These are phyloP conservation scores for Gossypium thurberi DNA, from an alignment of 345 rosid species.

Conservation along the genomic window DNA sequence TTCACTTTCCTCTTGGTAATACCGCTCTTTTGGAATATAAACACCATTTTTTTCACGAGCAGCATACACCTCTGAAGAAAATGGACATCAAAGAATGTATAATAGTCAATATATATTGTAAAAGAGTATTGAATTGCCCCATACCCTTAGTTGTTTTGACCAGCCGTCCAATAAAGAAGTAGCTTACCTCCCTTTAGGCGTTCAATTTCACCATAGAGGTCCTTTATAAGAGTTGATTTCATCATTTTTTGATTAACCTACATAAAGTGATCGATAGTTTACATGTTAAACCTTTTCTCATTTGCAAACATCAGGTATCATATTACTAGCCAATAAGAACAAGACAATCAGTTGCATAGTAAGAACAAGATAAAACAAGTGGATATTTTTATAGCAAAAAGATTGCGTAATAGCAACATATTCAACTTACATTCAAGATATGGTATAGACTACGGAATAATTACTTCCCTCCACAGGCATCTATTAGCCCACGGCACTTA, in stretches of 20 bases:
- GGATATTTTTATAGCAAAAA: neutral
- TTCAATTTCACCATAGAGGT: conserved; percentile 97
- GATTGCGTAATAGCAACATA: neutral
- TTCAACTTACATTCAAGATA: neutral
- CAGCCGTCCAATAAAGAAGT: conserved; percentile 1
- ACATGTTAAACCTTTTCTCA: neutral
- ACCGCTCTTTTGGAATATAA: conserved; percentile 90
- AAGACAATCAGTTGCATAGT: neutral
- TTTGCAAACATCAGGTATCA: neutral
- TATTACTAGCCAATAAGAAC: neutral
- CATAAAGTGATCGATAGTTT: neutral
- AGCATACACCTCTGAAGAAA: conserved; percentile 84
- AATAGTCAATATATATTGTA: neutral
- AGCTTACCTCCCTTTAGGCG: conserved; percentile 87
- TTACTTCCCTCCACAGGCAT: neutral
- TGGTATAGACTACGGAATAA: neutral
- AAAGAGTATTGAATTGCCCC: neutral
- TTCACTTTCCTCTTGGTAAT: conserved; percentile 94
- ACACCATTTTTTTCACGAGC: conserved; percentile 98
- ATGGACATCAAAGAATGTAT: conserved; percentile 9
- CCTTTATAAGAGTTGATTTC: conserved; percentile 98
- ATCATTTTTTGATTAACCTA: conserved; percentile 99
- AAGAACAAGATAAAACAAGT: neutral
- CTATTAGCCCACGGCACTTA: neutral
- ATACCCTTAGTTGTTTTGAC: neutral